Evolutionary conservation across 371 early-diverging fungal genomes (phyloP).

Genomic region (Cokeromyces recurvatus): DNA sequence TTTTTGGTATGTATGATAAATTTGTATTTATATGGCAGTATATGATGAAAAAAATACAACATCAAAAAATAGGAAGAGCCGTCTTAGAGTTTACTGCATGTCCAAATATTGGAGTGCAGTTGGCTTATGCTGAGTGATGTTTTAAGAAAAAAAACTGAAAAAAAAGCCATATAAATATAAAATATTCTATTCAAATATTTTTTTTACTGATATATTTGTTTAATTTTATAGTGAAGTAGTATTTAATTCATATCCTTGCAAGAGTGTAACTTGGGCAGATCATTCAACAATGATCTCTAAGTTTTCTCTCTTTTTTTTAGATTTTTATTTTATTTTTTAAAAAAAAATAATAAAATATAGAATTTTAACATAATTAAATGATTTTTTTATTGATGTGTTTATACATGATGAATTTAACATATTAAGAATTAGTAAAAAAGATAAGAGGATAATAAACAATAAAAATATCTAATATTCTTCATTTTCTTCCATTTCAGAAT

Average conservation of each 20-base stretch:
- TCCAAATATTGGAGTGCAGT: conserved; percentile 5
- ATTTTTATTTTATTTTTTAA: too few species aligned
- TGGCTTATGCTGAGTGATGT: conserved; percentile 24
- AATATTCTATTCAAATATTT: too few species aligned
- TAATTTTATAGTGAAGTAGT: too few species aligned
- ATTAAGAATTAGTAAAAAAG: neutral
- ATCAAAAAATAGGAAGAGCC: conserved; percentile 33
- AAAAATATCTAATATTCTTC: conserved; percentile 8
- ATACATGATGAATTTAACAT: neutral
- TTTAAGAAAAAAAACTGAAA: conserved; percentile 26
- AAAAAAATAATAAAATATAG: neutral
- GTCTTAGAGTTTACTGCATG: conserved; percentile 24
- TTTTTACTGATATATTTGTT: too few species aligned
- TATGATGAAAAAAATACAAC: conserved; percentile 25
- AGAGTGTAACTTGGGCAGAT: too few species aligned
- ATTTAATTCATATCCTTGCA: too few species aligned
- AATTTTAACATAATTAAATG: neutral
- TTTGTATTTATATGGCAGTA: too few species aligned
- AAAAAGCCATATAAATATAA: too few species aligned
- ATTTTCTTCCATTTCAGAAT: conserved; percentile 60
- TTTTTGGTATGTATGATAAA: too few species aligned
- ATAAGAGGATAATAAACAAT: too few species aligned
- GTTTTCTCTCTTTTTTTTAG: too few species aligned
- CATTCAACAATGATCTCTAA: too few species aligned
- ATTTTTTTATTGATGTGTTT: neutral